phyloP scores from a whole-genome alignment of 2,329 filamentous ascomycete species.

The Teratosphaeria gauchensis region DNA sequence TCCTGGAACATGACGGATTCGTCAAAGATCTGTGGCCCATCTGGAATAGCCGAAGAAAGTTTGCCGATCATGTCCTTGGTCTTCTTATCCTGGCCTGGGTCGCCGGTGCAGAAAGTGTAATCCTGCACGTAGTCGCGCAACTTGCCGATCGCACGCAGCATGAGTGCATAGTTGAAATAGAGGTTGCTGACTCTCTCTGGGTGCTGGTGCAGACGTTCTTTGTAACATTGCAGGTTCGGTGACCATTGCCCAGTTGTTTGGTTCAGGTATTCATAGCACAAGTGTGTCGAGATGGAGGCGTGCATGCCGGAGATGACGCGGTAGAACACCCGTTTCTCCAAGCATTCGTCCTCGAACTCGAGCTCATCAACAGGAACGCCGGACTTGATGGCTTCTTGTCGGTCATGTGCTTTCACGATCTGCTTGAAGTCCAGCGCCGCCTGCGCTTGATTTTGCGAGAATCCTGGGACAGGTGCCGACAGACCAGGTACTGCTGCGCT shows the following conservation, averaged over 20 bases:
- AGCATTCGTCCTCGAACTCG: conserved; percentile 79
- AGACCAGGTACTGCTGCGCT: conserved; percentile 13
- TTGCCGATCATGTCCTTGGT: conserved; percentile 76
- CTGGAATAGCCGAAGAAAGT: conserved; percentile 61
- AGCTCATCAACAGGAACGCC: conserved; percentile 49
- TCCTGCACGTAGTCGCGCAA: conserved; percentile 68
- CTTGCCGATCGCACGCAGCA: conserved; percentile 85
- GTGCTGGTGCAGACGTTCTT: conserved; percentile 68
- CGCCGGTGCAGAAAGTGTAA: conserved; percentile 89
- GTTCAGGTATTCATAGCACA: conserved; percentile 94
- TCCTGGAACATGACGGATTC: conserved; percentile 82
- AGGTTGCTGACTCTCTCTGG: conserved; percentile 93
- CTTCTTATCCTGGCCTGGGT: conserved; percentile 63
- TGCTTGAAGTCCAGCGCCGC: conserved; percentile 53
- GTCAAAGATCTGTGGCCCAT: conserved; percentile 71
- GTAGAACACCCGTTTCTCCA: conserved; percentile 99
- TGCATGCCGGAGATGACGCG: conserved; percentile 95
- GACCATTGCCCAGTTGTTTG: conserved; percentile 90
- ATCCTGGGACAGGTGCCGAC: conserved; percentile 21
- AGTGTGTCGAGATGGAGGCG: conserved; percentile 88
- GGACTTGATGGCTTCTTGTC: conserved; percentile 45
- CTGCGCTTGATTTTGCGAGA: conserved; percentile 38
- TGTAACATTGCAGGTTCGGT: conserved; percentile 84
- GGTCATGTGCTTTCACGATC: conserved; percentile 51
- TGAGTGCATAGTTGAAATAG: conserved; percentile 98